Conservation (phyloP, 208 protist genomes). For the Lotmaria passim region DNA sequence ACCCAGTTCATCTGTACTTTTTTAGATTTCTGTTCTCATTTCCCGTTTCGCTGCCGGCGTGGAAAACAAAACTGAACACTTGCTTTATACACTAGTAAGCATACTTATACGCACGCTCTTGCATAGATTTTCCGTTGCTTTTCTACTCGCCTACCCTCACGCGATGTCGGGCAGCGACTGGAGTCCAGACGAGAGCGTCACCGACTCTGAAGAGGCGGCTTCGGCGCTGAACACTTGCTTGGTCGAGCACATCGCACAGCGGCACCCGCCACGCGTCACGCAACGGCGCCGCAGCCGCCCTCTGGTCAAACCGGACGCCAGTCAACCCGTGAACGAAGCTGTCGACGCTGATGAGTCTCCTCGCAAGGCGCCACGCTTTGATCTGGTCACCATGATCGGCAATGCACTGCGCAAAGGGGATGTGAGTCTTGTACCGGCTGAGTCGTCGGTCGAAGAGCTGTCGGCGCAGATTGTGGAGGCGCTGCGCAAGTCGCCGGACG, state of each 20-base stretch:
- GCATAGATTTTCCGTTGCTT: neutral
- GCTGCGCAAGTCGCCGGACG: slow-evolving; percentile 27
- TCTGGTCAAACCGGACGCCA: neutral
- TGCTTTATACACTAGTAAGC: neutral
- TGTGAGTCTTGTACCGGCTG: neutral
- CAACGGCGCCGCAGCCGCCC: slow-evolving; percentile 16
- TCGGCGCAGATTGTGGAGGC: slow-evolving; percentile 31
- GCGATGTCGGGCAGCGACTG: slow-evolving; percentile 28
- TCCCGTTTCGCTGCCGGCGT: too few relatives aligned
- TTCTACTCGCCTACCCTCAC: neutral
- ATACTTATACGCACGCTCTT: neutral
- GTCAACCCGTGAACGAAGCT: neutral
- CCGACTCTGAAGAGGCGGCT: slow-evolving; percentile 4
- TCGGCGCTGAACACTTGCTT: slow-evolving; percentile 19
- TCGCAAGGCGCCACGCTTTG: slow-evolving; percentile 18
- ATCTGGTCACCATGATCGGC: slow-evolving; percentile 21
- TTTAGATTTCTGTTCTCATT: too few relatives aligned
- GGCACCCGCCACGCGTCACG: slow-evolving; percentile 16
- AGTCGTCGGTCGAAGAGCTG: slow-evolving; percentile 11
- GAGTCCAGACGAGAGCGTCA: slow-evolving; percentile 11
- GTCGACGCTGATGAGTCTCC: neutral
- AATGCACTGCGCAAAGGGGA: slow-evolving; percentile 19
- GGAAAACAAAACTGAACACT: too few relatives aligned
- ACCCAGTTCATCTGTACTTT: too few relatives aligned
- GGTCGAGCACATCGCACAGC: slow-evolving; percentile 12